Percentiles rank a stretch among this genome's conserved stretches.
These are phyloP conservation scores for Boletus semigastroideus DNA, from an alignment of 1,284 basidiomycete species.

Conservation along the genomic window DNA sequence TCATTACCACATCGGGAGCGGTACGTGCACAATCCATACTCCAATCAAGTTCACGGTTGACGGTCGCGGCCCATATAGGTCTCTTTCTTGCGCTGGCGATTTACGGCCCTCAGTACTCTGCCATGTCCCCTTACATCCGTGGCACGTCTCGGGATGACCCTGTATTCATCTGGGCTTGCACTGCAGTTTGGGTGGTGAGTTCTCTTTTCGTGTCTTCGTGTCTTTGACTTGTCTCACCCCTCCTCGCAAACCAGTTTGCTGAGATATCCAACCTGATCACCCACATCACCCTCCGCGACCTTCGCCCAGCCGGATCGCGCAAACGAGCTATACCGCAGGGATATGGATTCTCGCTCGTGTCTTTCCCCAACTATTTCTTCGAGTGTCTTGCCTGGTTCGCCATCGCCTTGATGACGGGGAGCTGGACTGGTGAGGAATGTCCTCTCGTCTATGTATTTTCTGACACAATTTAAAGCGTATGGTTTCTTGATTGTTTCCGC, in stretches of 20 bases:
- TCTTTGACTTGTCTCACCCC: background rate
- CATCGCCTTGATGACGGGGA: conserved; percentile 79
- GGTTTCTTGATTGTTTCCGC: conserved; percentile 72
- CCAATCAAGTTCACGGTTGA: background rate
- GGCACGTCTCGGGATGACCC: conserved; percentile 71
- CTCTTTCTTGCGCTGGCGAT: conserved; percentile 76
- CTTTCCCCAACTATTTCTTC: conserved; percentile 96
- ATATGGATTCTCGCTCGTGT: conserved; percentile 83
- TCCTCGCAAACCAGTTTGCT: conserved; percentile 55
- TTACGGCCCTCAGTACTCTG: conserved; percentile 73
- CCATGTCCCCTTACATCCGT: conserved; percentile 58
- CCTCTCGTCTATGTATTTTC: background rate
- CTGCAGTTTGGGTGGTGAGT: conserved; percentile 76
- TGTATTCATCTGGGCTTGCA: conserved; percentile 66
- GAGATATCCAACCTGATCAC: conserved; percentile 87
- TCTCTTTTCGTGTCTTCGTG: background rate
- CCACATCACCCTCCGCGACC: conserved; percentile 79
- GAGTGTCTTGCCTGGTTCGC: conserved; percentile 80
- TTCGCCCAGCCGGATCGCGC: conserved; percentile 82
- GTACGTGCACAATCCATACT: conserved; percentile 34
- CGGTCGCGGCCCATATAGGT: conserved; percentile 35
- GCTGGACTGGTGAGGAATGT: conserved; percentile 62
- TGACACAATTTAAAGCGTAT: conserved; percentile 47
- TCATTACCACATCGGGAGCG: conserved; percentile 87
- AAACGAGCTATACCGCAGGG: conserved; percentile 84